phyloP scores from a whole-genome alignment of 495 filamentous ascomycete species.

The Penicillium coprophilum region DNA sequence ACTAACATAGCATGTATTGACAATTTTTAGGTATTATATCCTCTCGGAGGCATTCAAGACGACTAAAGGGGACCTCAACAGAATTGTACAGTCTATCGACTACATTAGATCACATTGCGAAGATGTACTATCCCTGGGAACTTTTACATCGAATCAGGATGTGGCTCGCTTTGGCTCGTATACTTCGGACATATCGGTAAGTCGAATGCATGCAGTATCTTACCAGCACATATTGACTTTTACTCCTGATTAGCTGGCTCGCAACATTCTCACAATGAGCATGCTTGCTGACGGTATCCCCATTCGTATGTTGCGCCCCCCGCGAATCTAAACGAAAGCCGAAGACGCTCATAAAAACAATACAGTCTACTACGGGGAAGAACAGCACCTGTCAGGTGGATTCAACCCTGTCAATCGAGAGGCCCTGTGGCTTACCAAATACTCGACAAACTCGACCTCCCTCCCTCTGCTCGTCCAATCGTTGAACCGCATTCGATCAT shows the following conservation, averaged over 20 bases:
- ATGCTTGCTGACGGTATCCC: constrained; percentile 63
- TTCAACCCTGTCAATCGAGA: constrained; percentile 64
- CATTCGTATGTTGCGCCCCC: constrained; percentile 29
- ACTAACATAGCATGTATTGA: constrained; percentile 43
- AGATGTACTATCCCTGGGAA: constrained; percentile 59
- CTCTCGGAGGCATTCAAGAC: constrained; percentile 54
- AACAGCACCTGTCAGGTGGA: constrained; percentile 62
- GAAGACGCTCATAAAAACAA: constrained; percentile 10
- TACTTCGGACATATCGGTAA: constrained; percentile 36
- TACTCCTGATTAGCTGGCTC: constrained; percentile 38
- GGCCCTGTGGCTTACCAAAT: constrained; percentile 66
- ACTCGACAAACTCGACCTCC: constrained; percentile 53
- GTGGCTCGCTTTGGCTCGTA: constrained; percentile 55
- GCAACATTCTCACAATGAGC: constrained; percentile 65
- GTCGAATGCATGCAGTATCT: constrained; percentile 10
- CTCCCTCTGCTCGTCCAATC: constrained; percentile 17
- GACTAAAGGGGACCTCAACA: constrained; percentile 47
- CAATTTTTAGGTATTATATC: constrained; percentile 62
- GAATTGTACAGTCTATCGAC: constrained; percentile 48
- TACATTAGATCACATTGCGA: constrained; percentile 44
- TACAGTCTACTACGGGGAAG: constrained; percentile 58
- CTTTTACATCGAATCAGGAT: constrained; percentile 74
- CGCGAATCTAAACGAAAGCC: background rate
- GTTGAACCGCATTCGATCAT: constrained; percentile 19
- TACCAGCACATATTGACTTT: constrained; percentile 13